Evolutionary conservation across 1,284 basidiomycete genomes (phyloP).

Genomic region (Hemileia vastatrix): DNA sequence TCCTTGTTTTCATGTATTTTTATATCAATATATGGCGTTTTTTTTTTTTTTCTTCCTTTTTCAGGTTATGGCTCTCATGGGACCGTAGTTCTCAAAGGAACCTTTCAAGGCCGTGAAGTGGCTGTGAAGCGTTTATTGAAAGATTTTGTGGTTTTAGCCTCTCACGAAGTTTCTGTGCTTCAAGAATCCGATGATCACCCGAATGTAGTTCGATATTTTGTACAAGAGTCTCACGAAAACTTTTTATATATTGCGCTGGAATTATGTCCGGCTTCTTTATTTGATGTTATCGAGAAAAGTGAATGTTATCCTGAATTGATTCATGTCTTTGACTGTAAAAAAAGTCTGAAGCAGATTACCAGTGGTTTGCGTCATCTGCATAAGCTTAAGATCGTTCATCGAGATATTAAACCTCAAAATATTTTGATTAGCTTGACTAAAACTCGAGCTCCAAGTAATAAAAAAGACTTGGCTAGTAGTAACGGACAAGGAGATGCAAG

Average conservation of each 20-base stretch:
- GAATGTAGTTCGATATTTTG: slow-evolving; percentile 93
- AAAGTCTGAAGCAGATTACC: slow-evolving; percentile 75
- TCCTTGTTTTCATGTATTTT: not conserved
- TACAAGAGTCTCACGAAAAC: slow-evolving; percentile 82
- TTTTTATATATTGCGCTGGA: slow-evolving; percentile 98
- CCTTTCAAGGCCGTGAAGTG: slow-evolving; percentile 87
- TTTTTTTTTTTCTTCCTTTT: not conserved
- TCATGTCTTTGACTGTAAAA: slow-evolving; percentile 72
- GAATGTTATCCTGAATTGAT: slow-evolving; percentile 53
- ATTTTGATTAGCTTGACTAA: slow-evolving; percentile 72
- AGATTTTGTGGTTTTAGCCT: slow-evolving; percentile 89
- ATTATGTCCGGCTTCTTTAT: slow-evolving; percentile 85
- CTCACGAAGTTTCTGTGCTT: slow-evolving; percentile 84
- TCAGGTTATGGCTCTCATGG: slow-evolving; percentile 93
- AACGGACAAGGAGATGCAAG: not conserved
- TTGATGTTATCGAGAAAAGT: slow-evolving; percentile 68
- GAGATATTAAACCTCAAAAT: slow-evolving; percentile 98
- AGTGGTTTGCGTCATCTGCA: slow-evolving; percentile 83
- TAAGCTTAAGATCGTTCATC: slow-evolving; percentile 87
- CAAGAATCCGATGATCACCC: slow-evolving; percentile 97
- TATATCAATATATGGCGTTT: not conserved
- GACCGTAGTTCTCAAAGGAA: slow-evolving; percentile 86
- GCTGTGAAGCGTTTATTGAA: slow-evolving; percentile 91
- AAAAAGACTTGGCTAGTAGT: not conserved
- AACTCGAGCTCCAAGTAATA: slow-evolving; percentile 34